Evolutionary conservation across 1,284 basidiomycete genomes (phyloP).

Genomic region (Lentinus polychrous): DNA sequence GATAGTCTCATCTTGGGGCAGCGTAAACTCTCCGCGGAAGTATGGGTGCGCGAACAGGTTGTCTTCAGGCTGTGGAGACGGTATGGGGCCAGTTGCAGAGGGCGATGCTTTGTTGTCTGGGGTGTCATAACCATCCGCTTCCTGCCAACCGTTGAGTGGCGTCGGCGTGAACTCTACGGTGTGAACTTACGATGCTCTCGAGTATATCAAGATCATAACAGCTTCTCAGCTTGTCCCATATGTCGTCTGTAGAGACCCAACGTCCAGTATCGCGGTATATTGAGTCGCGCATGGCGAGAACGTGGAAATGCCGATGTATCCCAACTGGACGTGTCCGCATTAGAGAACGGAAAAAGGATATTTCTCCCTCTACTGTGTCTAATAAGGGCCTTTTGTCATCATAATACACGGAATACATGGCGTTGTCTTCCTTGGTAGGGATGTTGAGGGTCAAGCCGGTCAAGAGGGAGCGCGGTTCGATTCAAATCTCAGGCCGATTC

Average conservation of each 20-base stretch:
- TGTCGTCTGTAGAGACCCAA: conserved; percentile 50
- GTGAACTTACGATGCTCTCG: conserved; percentile 59
- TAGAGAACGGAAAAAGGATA: conserved; percentile 71
- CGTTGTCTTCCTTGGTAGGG: no score
- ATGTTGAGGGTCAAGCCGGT: no score
- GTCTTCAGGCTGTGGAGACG: conserved; percentile 57
- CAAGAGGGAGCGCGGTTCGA: no score
- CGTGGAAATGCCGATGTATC: conserved; percentile 73
- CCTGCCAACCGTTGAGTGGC: conserved; percentile 27
- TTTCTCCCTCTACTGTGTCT: conserved; percentile 70
- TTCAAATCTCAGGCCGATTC: no score
- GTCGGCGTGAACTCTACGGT: background rate
- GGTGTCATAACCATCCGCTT: conserved; percentile 57
- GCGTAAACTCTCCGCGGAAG: conserved; percentile 60
- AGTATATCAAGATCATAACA: conserved; percentile 76
- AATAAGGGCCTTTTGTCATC: conserved; percentile 33
- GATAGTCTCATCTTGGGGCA: conserved; percentile 53
- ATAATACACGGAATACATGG: conserved; percentile 7
- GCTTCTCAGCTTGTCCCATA: conserved; percentile 68
- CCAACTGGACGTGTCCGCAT: conserved; percentile 75
- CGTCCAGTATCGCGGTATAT: conserved; percentile 66
- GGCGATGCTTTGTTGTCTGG: conserved; percentile 39
- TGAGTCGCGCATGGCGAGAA: conserved; percentile 63
- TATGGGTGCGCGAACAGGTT: conserved; percentile 62
- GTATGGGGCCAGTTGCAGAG: conserved; percentile 34